Evolutionary conservation across 2,329 filamentous ascomycete species (phyloP), one percentile per base, ranked within the genome.

Genomic region (Talaromyces verruculosus): DNA sequence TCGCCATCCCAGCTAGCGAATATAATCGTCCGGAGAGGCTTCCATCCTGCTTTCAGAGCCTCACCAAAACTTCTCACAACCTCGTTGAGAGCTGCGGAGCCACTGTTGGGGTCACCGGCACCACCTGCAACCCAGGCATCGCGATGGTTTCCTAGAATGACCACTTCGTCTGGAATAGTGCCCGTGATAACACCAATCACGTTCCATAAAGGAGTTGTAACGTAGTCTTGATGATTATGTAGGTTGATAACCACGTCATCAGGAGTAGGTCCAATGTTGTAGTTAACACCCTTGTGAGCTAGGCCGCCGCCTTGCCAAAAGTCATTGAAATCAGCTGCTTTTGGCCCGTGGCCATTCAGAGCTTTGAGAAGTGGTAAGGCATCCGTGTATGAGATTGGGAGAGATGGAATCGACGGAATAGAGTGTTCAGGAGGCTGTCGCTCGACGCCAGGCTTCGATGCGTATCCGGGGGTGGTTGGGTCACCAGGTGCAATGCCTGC

Each of bases 121-220:
- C 92, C 91, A n/a, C 92, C 92, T 22, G 89, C 89, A 72, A 94
- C 89, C 92, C 92, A 96, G 0, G 93, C 91, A 78, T 97, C 93
- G 39, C 93, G 88, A 74, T 97, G 93, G 73, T 96, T 97, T n/a
- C 93, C 93, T 37, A 98, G 81, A 3, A 99, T 85, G 55, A 99
- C 83, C 0, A 97, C 92, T 73, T 97, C 93, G 71, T 97, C 88
- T 0, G 88, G 83, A 41, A 95, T 87, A 0, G 90, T 91, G 10
- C 94, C 95, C 72, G 97, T 97, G 76, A 99, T 91, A 55, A 95
- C 83, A 53, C 94, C 94, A 69, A 98, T 94, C 2, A 95, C 91
- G 74, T 99, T 90, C 93, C 93, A 97, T 62, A 94, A 82, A 3
- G 91, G 90, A 0, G 90, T 95, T 0, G 86, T 94, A 15, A 88